phyloP scores from a whole-genome alignment of 495 filamentous ascomycete genomes.

The Apiosordaria backusii region DNA sequence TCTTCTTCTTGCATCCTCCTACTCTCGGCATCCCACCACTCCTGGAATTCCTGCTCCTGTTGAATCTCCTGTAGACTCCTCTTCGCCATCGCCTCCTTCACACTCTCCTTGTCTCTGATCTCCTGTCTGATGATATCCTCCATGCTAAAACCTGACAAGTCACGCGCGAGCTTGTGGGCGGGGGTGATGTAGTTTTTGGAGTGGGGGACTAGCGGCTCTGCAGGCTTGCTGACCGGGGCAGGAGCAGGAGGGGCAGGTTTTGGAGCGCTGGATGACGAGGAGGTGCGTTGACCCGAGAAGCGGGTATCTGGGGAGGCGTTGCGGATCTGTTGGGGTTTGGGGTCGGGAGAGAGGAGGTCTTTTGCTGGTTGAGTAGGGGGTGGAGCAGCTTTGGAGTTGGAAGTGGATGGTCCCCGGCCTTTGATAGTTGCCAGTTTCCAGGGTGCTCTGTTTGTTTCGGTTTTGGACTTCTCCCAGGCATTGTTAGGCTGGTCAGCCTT shows the following conservation, averaged over 20 bases:
- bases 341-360: slow-evolving; percentile 36
- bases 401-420: slow-evolving; percentile 24
- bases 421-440: slow-evolving; percentile 61
- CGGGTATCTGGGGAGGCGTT: slow-evolving; percentile 55
- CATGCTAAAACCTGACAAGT: slow-evolving; percentile 62
- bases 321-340: slow-evolving; percentile 29
- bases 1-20: slow-evolving; percentile 63
- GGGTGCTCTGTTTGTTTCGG: slow-evolving; percentile 50
- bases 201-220: slow-evolving; percentile 41
- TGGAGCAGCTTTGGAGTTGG: too few species aligned
- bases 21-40: slow-evolving; percentile 97
- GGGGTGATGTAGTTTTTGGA: slow-evolving; percentile 50
- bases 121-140: slow-evolving; percentile 88
- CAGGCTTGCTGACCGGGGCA: not conserved
- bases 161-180: slow-evolving; percentile 48
- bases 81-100: slow-evolving; percentile 80
- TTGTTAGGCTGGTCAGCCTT: slow-evolving; percentile 24
- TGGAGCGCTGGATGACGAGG: slow-evolving; percentile 16
- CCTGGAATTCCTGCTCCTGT: slow-evolving; percentile 90
- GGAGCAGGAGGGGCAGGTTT: slow-evolving; percentile 11
- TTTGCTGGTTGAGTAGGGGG: slow-evolving; percentile 36
- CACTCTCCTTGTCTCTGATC: slow-evolving; percentile 74
- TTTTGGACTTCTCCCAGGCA: slow-evolving; percentile 32
- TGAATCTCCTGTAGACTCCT: slow-evolving; percentile 90
- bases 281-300: slow-evolving; percentile 44